phyloP scores from a whole-genome alignment of 495 filamentous ascomycete genomes.

The Oleoguttula mirabilis region DNA sequence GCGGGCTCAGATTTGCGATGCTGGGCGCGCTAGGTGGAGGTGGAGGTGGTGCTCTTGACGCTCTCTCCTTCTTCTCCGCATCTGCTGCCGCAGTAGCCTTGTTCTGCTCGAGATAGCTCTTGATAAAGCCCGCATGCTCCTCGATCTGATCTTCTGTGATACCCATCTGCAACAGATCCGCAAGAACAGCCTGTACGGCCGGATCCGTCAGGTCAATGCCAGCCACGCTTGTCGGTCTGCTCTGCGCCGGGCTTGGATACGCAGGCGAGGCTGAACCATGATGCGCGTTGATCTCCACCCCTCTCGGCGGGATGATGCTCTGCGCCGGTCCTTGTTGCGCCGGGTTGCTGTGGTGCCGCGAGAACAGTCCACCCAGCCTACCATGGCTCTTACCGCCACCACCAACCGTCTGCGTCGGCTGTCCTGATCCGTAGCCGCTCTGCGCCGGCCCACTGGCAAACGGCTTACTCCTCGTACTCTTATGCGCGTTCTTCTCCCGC shows the following conservation, averaged over 20 bases:
- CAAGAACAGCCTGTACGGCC: slow-evolving; percentile 68
- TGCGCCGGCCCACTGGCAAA: slow-evolving; percentile 40
- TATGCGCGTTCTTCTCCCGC: slow-evolving; percentile 83
- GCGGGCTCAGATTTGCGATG: slow-evolving; percentile 46
- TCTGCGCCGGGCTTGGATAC: too few relatives aligned
- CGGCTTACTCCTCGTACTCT: slow-evolving; percentile 63
- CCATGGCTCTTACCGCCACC: slow-evolving; percentile 36
- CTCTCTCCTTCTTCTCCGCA: slow-evolving; percentile 32
- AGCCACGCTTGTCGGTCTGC: slow-evolving; percentile 41
- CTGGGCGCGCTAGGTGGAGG: slow-evolving; percentile 36
- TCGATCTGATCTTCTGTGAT: slow-evolving; percentile 86
- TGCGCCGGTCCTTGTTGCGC: slow-evolving; percentile 39
- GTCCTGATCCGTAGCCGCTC: not conserved
- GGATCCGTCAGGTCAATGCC: slow-evolving; percentile 70
- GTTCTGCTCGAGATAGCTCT: slow-evolving; percentile 73
- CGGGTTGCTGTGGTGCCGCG: slow-evolving; percentile 54
- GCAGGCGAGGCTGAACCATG: slow-evolving; percentile 18
- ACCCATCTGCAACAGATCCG: slow-evolving; percentile 72
- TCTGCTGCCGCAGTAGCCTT: slow-evolving; percentile 42
- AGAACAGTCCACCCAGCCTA: slow-evolving; percentile 49
- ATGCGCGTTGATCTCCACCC: slow-evolving; percentile 19
- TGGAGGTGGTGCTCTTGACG: slow-evolving; percentile 48
- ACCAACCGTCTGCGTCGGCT: slow-evolving; percentile 3
- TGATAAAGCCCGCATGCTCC: slow-evolving; percentile 90
- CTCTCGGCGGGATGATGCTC: slow-evolving; percentile 37